Percentiles rank a stretch among this genome's conserved stretches.
These are phyloP conservation scores for Alternaria ventricosa DNA, from an alignment of 2,329 filamentous ascomycete species.

Conservation along the genomic window DNA sequence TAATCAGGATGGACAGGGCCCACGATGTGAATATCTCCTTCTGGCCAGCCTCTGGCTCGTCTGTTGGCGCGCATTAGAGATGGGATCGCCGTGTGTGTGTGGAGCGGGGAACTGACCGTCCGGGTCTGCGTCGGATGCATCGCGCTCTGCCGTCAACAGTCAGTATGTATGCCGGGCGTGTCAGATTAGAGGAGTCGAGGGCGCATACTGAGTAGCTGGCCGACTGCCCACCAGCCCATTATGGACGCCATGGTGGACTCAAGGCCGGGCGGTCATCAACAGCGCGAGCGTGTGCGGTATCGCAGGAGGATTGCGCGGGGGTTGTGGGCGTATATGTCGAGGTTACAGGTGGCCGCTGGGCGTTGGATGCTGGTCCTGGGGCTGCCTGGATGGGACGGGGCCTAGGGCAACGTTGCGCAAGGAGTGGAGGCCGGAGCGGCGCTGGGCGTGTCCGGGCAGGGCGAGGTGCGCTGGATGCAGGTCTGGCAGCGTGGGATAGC, in stretches of 20 bases:
- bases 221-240: constrained; percentile 45
- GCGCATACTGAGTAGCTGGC: constrained; percentile 50
- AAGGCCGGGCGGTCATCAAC: constrained; percentile 36
- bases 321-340: constrained; percentile 1
- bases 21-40: constrained; percentile 96
- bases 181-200: neutral
- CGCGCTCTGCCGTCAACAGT: constrained; percentile 45
- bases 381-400: neutral
- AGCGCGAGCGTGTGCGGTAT: constrained; percentile 15
- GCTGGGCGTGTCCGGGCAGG: constrained; percentile 5
- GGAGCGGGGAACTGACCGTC: constrained; percentile 48
- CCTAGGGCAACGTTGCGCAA: constrained; percentile 32
- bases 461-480: neutral
- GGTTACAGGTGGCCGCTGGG: constrained; percentile 24
- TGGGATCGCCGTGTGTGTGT: constrained; percentile 11
- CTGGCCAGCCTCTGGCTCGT: constrained; percentile 79
- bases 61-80: constrained; percentile 54
- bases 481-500: neutral
- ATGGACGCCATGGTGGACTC: constrained; percentile 48
- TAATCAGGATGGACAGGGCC: constrained; percentile 96
- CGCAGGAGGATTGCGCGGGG: constrained; percentile 6
- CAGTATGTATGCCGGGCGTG: constrained; percentile 1
- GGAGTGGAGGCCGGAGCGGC: neutral
- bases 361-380: constrained; percentile 21
- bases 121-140: constrained; percentile 55